These are phyloP conservation scores for Xylaria sp. DNA, from an alignment of 2,329 filamentous ascomycete species.

Conservation along the genomic window DNA sequence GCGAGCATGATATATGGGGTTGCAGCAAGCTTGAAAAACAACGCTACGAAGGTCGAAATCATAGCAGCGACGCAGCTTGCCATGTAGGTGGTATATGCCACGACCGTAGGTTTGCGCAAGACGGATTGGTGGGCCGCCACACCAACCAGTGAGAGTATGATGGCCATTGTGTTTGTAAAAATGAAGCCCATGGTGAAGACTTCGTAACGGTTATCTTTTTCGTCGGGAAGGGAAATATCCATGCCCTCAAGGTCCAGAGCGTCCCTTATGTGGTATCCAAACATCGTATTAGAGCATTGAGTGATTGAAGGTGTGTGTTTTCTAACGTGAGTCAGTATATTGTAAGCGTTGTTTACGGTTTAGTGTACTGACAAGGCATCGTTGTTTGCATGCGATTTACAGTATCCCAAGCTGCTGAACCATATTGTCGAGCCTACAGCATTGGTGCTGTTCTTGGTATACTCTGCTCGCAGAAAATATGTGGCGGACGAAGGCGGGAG, in stretches of 20 bases:
- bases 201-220: not conserved
- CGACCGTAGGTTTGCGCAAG: not conserved
- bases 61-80: conserved; percentile 19
- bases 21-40: conserved; percentile 25
- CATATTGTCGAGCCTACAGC: conserved; percentile 26
- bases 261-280: conserved; percentile 24
- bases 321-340: conserved; percentile 9
- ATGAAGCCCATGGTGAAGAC: conserved; percentile 19
- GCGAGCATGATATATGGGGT: conserved; percentile 5
- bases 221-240: not conserved
- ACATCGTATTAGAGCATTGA: not conserved
- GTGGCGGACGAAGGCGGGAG: conserved; percentile 24
- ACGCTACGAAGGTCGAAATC: conserved; percentile 24
- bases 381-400: conserved; percentile 14
- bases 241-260: conserved; percentile 7
- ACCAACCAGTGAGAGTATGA: conserved; percentile 22
- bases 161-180: conserved; percentile 22
- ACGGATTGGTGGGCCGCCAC: conserved; percentile 28
- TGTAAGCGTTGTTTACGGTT: not conserved
- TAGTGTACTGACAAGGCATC: conserved; percentile 22
- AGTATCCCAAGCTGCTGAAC: conserved; percentile 35
- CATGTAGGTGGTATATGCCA: conserved; percentile 22
- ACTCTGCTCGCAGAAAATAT: conserved; percentile 33
- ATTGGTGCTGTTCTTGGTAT: conserved; percentile 3
- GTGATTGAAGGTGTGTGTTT: not conserved